These are phyloP conservation scores for Mycosphaerelloides madeirae DNA, from an alignment of 2,329 filamentous ascomycete genomes.

Conservation along the genomic window DNA sequence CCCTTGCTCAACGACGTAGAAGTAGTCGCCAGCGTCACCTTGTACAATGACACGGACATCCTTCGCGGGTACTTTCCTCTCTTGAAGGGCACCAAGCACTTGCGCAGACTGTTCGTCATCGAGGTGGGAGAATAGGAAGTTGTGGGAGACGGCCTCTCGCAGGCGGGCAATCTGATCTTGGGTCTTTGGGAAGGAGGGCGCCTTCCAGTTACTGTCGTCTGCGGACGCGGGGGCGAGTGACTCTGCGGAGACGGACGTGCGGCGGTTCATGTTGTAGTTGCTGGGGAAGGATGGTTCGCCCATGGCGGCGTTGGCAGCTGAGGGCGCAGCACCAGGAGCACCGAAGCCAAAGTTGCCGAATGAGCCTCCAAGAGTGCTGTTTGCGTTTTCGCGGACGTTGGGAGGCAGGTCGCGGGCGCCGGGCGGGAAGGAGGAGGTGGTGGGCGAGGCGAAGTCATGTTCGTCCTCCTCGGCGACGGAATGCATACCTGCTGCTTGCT, in stretches of 20 bases:
- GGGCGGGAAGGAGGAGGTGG: conserved; percentile 46
- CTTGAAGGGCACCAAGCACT: conserved; percentile 83
- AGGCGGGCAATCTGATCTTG: conserved; percentile 74
- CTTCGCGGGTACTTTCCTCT: conserved; percentile 92
- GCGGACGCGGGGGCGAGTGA: conserved; percentile 85
- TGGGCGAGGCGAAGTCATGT: conserved; percentile 69
- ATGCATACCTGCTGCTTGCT: conserved; percentile 44
- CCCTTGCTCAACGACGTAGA: conserved; percentile 93
- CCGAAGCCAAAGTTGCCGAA: conserved; percentile 35
- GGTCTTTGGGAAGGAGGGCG: conserved; percentile 79
- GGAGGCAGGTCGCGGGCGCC: conserved; percentile 44
- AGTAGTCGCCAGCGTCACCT: conserved; percentile 93
- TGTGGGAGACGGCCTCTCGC: conserved; percentile 74
- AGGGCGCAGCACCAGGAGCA: conserved; percentile 32
- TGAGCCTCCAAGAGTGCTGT: conserved; percentile 17
- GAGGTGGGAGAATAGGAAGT: conserved; percentile 90
- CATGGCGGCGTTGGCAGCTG: conserved; percentile 43
- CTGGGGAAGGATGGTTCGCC: conserved; percentile 66
- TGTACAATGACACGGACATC: conserved; percentile 88
- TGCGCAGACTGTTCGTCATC: conserved; percentile 88
- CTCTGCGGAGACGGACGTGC: conserved; percentile 94
- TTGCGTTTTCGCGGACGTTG: conserved; percentile 30
- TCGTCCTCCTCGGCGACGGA: conserved; percentile 80
- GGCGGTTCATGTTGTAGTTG: conserved; percentile 89
- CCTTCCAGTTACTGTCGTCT: conserved; percentile 81